Evolutionary conservation across 83 land plant genomes (phyloP), one percentile per base, ranked within the genome.

Genomic region (Picea engelmannii): DNA sequence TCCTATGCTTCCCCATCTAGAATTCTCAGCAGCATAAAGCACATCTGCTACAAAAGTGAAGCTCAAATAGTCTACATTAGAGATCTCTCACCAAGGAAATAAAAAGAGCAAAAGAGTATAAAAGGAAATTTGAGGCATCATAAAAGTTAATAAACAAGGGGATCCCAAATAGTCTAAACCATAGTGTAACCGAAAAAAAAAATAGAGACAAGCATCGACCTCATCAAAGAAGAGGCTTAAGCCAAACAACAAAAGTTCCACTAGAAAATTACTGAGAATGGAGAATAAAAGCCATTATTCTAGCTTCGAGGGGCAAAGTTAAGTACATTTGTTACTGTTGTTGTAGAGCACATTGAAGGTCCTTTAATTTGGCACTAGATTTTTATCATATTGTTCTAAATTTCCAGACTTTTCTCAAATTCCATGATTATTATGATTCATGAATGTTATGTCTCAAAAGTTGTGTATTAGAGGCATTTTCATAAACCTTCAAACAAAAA

Each of bases 1-100:
- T 27, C 27, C 15, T 66, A 11, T 10, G 15, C 13, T 66, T 4
- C 35, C 13, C 69, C 27, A 24, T 1, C 69, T 15, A 27, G 38
- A 68, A 68, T 31, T 68, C 2, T 69, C n/a, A 38, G 47, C 74
- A 38, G 21, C 17, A 18, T 31, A 69, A 69, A 69, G 73, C 17
- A 17, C 20, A 38, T 69, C 42, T 17, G 8, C 47, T 38, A 38
- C 20, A 38, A 69, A 42, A 69, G 17, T 17, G 42, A 17, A n/a
- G 74, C 74, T 69, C 16, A 69, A 69, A 38, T 17, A 69, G 74
- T 69, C 47, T 38, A 9, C 74, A 69, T 38, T 20, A 69, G 74
- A 38, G 42, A 69, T 69, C 21, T 42, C 74, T 24, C n/a, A 38
- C 8, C 18, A 12, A 9, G 9, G 49, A 7, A 38, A 55, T 55